These are phyloP conservation scores for Silene conica DNA, from an alignment of 148 eudicot genomes.

Conservation along the genomic window DNA sequence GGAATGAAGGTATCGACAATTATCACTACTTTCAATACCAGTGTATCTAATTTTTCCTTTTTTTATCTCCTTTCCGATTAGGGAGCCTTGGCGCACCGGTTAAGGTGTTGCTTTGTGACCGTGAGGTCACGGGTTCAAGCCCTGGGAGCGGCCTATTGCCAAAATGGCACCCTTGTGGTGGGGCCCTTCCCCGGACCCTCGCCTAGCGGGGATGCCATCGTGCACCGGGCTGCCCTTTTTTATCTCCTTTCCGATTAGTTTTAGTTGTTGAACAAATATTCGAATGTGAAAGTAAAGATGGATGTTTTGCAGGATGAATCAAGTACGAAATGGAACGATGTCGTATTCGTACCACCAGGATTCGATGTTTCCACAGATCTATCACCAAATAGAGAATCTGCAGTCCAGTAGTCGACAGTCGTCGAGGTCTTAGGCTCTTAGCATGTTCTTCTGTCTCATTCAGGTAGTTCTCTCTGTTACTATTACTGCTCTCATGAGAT, in stretches of 20 bases:
- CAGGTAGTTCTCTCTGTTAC: background rate
- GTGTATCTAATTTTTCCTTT: background rate
- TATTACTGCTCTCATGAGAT: background rate
- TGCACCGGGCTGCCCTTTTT: no score
- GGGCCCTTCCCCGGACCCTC: no score
- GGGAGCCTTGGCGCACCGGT: no score
- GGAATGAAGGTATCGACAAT: constrained; percentile 76
- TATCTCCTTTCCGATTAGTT: no score
- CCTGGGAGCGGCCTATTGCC: no score
- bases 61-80: no score
- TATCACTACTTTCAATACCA: background rate
- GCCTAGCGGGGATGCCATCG: no score
- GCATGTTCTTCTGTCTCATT: background rate
- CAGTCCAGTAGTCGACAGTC: constrained; percentile 1
- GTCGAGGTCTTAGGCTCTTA: background rate
- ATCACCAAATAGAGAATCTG: constrained; percentile 21
- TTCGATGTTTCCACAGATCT: constrained; percentile 66
- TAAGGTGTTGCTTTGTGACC: no score
- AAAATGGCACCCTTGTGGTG: no score
- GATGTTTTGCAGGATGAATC: constrained; percentile 51
- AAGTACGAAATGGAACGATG: constrained; percentile 62
- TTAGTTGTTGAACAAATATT: background rate
- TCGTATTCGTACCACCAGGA: constrained; percentile 95
- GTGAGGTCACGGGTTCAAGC: no score
- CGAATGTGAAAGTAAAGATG: background rate